These are phyloP conservation scores for Eragrostis tef DNA, from an alignment of 202 grass and related monocot genomes.

Conservation along the genomic window DNA sequence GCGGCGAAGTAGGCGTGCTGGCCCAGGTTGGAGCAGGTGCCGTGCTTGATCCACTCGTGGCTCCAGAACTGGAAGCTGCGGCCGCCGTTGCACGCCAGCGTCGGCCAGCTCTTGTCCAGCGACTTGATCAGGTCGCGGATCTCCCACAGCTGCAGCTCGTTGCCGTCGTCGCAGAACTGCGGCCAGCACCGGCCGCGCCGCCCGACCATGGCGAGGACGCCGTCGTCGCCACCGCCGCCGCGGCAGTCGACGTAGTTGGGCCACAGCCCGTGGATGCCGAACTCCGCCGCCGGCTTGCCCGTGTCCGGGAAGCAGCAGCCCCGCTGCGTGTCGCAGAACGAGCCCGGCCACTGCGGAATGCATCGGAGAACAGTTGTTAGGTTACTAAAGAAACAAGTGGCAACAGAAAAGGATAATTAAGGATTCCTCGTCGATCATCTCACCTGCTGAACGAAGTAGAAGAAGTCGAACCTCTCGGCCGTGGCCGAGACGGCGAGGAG, in stretches of 20 bases:
- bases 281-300: slow-evolving; percentile 61
- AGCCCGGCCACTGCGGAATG: slow-evolving; percentile 68
- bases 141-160: slow-evolving; percentile 16
- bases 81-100: slow-evolving; percentile 56
- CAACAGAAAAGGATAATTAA: background rate
- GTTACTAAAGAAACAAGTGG: background rate
- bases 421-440: background rate
- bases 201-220: background rate
- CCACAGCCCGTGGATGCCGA: slow-evolving; percentile 85
- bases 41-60: slow-evolving; percentile 87
- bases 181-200: slow-evolving; percentile 49
- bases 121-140: slow-evolving; percentile 52
- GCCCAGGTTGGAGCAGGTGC: slow-evolving; percentile 64
- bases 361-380: background rate
- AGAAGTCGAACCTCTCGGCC: slow-evolving; percentile 54
- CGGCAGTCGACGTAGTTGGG: slow-evolving; percentile 65
- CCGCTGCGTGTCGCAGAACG: slow-evolving; percentile 59
- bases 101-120: slow-evolving; percentile 59
- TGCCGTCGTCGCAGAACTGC: slow-evolving; percentile 40
- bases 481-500: slow-evolving; percentile 35
- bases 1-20: slow-evolving; percentile 67
- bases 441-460: slow-evolving; percentile 64
- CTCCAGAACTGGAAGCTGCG: slow-evolving; percentile 64
- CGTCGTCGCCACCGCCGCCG: background rate
- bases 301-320: slow-evolving; percentile 67